Evolutionary conservation across 306 rosid genomes (phyloP).

Genomic region (Hippophae tibetana): DNA sequence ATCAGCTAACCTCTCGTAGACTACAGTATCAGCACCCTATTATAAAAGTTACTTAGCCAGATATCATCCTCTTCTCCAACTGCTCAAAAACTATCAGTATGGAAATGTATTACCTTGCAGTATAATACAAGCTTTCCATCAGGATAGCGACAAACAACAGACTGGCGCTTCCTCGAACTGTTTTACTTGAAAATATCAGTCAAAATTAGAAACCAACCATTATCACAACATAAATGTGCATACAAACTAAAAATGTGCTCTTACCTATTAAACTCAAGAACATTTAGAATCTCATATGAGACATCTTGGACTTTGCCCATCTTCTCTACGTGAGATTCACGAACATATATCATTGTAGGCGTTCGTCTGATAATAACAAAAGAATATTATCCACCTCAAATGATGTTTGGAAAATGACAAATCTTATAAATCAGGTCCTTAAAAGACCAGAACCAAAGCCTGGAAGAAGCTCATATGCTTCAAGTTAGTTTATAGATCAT

Average conservation of each 20-base stretch:
- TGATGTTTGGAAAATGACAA: constrained; percentile 7
- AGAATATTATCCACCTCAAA: constrained; percentile 13
- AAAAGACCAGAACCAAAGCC: no score
- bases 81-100: constrained; percentile 11
- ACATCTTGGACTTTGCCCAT: constrained; percentile 63
- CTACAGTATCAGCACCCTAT: constrained; percentile 92
- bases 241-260: constrained; percentile 4
- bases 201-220: background rate
- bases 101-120: constrained; percentile 72
- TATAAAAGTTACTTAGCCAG: constrained; percentile 24
- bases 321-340: constrained; percentile 85
- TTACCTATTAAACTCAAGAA: constrained; percentile 91
- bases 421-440: no score
- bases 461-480: no score
- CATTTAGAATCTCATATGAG: constrained; percentile 83
- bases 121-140: constrained; percentile 89
- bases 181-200: background rate
- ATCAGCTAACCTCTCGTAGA: constrained; percentile 69
- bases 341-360: constrained; percentile 76
- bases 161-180: constrained; percentile 96
- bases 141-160: constrained; percentile 89
- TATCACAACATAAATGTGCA: constrained; percentile 4
- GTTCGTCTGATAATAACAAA: constrained; percentile 61
- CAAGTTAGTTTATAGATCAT: no score
- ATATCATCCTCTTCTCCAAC: constrained; percentile 26